A percentile compares a stretch with the other conserved stretches of the same genome.
Conservation (phyloP, 148 eudicot genomes). For the Silene uniflora region DNA sequence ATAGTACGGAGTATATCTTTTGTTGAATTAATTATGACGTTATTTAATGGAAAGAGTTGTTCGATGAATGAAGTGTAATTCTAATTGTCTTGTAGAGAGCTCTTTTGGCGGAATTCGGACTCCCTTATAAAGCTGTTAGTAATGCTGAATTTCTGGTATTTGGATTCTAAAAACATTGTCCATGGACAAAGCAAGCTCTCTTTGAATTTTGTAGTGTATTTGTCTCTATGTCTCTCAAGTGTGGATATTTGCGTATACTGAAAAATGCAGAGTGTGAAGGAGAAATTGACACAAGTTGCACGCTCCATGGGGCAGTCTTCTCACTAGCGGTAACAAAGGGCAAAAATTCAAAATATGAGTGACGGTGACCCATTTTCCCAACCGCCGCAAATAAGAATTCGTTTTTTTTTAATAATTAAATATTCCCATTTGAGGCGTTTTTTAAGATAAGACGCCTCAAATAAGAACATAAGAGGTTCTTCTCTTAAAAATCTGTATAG, state of each 20-base stretch:
- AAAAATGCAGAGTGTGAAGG: slow-evolving; percentile 56
- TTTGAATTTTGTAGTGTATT: background rate
- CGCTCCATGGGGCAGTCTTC: slow-evolving; percentile 50
- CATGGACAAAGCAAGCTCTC: background rate
- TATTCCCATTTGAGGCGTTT: too few relatives aligned
- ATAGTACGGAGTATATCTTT: background rate
- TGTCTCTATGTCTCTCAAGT: background rate
- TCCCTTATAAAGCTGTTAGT: slow-evolving; percentile 67
- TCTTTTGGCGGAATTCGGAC: slow-evolving; percentile 58
- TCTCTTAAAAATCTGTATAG: too few relatives aligned
- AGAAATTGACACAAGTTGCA: slow-evolving; percentile 67
- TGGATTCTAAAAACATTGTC: background rate
- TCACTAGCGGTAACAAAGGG: slow-evolving; percentile 41
- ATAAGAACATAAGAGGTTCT: too few relatives aligned
- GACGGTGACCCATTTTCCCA: too few relatives aligned
- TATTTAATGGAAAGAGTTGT: background rate
- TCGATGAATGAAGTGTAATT: background rate
- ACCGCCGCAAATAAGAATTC: too few relatives aligned
- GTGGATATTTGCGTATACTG: slow-evolving; percentile 10
- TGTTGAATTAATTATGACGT: background rate
- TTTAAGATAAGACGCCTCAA: too few relatives aligned
- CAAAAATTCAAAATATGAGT: too few relatives aligned
- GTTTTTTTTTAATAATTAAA: too few relatives aligned
- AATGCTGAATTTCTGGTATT: slow-evolving; percentile 74
- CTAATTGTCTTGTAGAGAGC: slow-evolving; percentile 43